Conservation (phyloP, 2,329 filamentous ascomycete genomes). For the Ambrosiella xylebori region DNA sequence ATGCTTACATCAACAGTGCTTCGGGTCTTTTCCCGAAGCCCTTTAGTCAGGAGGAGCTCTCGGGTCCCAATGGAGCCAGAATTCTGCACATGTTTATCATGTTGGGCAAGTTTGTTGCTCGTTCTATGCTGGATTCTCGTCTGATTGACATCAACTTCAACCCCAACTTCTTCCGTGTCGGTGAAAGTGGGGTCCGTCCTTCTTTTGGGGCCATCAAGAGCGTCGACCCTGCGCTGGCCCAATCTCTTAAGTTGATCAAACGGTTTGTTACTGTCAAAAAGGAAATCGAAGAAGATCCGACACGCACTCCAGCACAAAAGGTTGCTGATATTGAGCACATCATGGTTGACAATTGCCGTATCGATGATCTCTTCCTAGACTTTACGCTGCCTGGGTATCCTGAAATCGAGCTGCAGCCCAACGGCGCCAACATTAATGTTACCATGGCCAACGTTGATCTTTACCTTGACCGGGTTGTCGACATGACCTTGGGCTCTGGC, state of each 20-base stretch:
- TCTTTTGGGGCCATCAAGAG: constrained; percentile 79
- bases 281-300: constrained; percentile 55
- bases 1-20: constrained; percentile 64
- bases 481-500: constrained; percentile 77
- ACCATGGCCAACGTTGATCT: constrained; percentile 80
- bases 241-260: constrained; percentile 72
- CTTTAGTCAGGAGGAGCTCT: constrained; percentile 60
- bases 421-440: constrained; percentile 58
- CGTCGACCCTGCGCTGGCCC: constrained; percentile 72
- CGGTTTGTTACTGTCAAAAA: constrained; percentile 73
- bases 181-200: constrained; percentile 55
- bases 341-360: constrained; percentile 52
- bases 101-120: constrained; percentile 90
- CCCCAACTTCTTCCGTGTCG: constrained; percentile 91
- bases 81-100: constrained; percentile 80
- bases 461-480: constrained; percentile 79
- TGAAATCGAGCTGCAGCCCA: constrained; percentile 60
- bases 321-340: constrained; percentile 51
- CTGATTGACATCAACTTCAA: constrained; percentile 98
- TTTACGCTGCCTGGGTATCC: constrained; percentile 91
- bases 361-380: constrained; percentile 82
- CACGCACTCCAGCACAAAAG: constrained; percentile 52
- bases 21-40: constrained; percentile 84
- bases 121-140: constrained; percentile 93
- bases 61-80: constrained; percentile 65